Base-by-base conservation (phyloP, 805 yeast species). In the Pichia cabralensis region DNA sequence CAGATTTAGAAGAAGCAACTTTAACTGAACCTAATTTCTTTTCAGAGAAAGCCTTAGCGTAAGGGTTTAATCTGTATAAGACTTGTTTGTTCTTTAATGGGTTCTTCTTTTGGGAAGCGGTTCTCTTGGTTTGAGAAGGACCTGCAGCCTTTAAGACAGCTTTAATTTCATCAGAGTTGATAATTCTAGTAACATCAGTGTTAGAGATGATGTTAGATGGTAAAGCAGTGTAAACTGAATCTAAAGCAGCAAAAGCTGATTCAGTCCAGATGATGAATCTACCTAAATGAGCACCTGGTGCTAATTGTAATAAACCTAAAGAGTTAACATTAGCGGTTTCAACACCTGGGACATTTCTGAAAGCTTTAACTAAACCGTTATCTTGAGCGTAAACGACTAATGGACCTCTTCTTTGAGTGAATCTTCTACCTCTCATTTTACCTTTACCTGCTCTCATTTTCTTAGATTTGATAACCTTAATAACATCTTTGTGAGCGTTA, bases 281-380 rank as follows among this genome's bases (percentile, higher is more conserved):
- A 76, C 98, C 98, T 61, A 92, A 75, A 78, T 92, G 98, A 64
- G 97, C 95, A 81, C 98, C 98, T 69, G 98, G 98, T 59, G 98
- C 98, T 62, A 92, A 82, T 76, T 89, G 97, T 66, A 92, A 80
- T 60, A 92, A 76, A 74, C 92, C 92, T 61, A 92, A 77, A 63
- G 88, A 74, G 59, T 80, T 72, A 58, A 92, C 98, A 66, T 79
- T 73, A 59, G 89, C 78, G 61, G 95, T 79, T 76, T 92, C 98
- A 55, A 92, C 97, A 82, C 98, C 98, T 70, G 98, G 98, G 54
- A 92, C 74, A 84, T 92, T 92, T 83, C 97, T 88, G 80, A 92
- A 85, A 49, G 98, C 98, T 78, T 85, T 84, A 65, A 81, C 94
- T 43, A 92, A 61, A 75, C 97, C 97, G 65, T 88, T 83, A 80